Evolutionary conservation across 2,329 filamentous ascomycete species (phyloP), one percentile per base, ranked within the genome.

Genomic region (Claviceps sp.): DNA sequence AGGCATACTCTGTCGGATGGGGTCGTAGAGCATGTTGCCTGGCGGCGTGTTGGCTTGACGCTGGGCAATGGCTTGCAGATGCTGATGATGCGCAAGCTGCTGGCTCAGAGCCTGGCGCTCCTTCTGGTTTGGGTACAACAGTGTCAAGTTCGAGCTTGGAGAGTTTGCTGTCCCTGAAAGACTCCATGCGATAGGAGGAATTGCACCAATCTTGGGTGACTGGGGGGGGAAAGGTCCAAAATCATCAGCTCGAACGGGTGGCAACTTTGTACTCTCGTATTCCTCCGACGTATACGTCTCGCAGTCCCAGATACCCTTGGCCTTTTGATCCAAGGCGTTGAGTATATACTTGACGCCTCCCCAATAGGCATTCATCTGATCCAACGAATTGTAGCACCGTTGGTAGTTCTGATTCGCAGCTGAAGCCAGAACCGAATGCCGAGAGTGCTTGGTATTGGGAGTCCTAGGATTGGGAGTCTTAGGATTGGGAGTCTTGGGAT

Each of bases 391-490:
- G 64, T 93, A 91, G 63, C 88, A 95, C 8, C 84, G 76, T 62
- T 91, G 86, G 59, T 95, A 95, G 59, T 94, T 91, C 61, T 91
- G 85, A 57, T 84, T 90, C 0, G 88, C 88, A 1, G 86, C 86
- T 0, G 86, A 86, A 0, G 87, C 87, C 1, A 94, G 74, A 2
- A 94, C 68, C 0, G 84, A 84, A 60, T 94, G 87, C 58, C 86
- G 86, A 1, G 78, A 72, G 13, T 68, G 63, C 34, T 73, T 73
- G 5, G 67, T 62, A 8, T 61, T 60, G 16, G 62, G 48, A 18
- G 40, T 44, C 34, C 58, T 55, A 11, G 22, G 41, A 24, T 56
- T 34, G 30, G 30, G 30, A 34, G 30, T 34, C 3, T 34, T 34
- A 9, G 30, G 8, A 9, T 30, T 2, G 26, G 26, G 26, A 30